Evolutionary conservation across 2,329 filamentous ascomycete genomes (phyloP).

Genomic region (Cercospora beticola): DNA sequence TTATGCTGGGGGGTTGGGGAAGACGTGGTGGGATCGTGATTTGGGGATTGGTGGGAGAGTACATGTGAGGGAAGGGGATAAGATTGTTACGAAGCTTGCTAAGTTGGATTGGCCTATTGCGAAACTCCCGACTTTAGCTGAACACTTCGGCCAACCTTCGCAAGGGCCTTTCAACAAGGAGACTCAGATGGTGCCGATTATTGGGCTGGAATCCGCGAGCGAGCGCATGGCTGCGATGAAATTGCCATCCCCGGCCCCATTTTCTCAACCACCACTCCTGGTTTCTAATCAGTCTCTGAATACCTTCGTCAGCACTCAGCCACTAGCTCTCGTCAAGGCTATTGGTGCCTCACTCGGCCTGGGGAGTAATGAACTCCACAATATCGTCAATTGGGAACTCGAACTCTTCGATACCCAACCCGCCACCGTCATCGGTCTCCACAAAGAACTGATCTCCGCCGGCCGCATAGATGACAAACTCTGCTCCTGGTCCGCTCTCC

Average conservation of each 20-base stretch:
- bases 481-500: conserved; percentile 87
- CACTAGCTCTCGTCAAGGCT: conserved; percentile 76
- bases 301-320: conserved; percentile 80
- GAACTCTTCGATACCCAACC: conserved; percentile 92
- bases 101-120: conserved; percentile 95
- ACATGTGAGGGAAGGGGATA: conserved; percentile 75
- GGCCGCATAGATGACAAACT: conserved; percentile 97
- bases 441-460: conserved; percentile 91
- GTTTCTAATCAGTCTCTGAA: conserved; percentile 53
- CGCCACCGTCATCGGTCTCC: conserved; percentile 77
- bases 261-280: conserved; percentile 44
- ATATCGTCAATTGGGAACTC: conserved; percentile 93
- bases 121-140: conserved; percentile 84
- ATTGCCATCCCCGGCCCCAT: conserved; percentile 33
- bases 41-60: conserved; percentile 87
- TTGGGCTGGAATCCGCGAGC: conserved; percentile 70
- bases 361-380: conserved; percentile 55
- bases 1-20: conserved; percentile 83
- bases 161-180: conserved; percentile 74
- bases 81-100: conserved; percentile 77
- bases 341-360: conserved; percentile 79
- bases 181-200: conserved; percentile 90
- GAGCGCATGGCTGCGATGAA: conserved; percentile 35
- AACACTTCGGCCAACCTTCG: conserved; percentile 80
- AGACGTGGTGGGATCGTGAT: conserved; percentile 97